A percentile compares a stretch with the other conserved stretches of the same genome.
Evolutionary conservation across 176 grass and related monocot genomes (phyloP).

Genomic region (Oryza meridionalis): DNA sequence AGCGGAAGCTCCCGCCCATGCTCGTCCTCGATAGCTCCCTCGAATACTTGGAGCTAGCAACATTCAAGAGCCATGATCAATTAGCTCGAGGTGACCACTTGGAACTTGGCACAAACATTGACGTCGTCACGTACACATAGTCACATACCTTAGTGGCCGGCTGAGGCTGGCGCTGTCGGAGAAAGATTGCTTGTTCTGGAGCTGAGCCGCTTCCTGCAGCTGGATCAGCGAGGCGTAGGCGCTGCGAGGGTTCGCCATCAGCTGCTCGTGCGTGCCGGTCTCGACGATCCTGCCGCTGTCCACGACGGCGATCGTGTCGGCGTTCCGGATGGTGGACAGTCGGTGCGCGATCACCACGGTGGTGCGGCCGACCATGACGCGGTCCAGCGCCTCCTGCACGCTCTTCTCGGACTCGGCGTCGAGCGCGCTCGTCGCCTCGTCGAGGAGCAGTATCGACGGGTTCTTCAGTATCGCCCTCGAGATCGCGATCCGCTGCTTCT

Average conservation of each 20-base stretch:
- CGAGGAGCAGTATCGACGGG: slow-evolving; percentile 89
- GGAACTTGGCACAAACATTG: background rate
- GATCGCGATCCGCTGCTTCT: slow-evolving; percentile 96
- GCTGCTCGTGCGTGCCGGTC: slow-evolving; percentile 90
- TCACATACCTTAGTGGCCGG: slow-evolving; percentile 65
- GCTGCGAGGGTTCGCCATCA: slow-evolving; percentile 58
- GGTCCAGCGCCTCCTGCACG: slow-evolving; percentile 89
- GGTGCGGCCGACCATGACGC: slow-evolving; percentile 94
- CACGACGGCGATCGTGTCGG: slow-evolving; percentile 92
- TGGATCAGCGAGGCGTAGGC: slow-evolving; percentile 80
- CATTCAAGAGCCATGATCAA: background rate
- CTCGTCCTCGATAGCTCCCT: slow-evolving; percentile 78
- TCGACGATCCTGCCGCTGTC: slow-evolving; percentile 79
- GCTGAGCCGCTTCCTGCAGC: slow-evolving; percentile 64
- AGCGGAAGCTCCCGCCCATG: slow-evolving; percentile 81
- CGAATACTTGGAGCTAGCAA: slow-evolving; percentile 70
- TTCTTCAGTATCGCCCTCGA: slow-evolving; percentile 91
- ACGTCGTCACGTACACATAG: background rate
- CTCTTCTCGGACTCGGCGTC: slow-evolving; percentile 97
- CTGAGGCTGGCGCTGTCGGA: slow-evolving; percentile 60
- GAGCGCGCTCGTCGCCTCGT: slow-evolving; percentile 89
- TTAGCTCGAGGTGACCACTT: background rate
- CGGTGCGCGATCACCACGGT: slow-evolving; percentile 93
- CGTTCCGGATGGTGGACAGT: slow-evolving; percentile 80
- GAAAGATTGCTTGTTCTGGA: slow-evolving; percentile 60